Percentiles rank a stretch among this genome's conserved stretches.
phyloP scores from a whole-genome alignment of 495 filamentous ascomycete genomes.

The Podospora pseudoanserina region DNA sequence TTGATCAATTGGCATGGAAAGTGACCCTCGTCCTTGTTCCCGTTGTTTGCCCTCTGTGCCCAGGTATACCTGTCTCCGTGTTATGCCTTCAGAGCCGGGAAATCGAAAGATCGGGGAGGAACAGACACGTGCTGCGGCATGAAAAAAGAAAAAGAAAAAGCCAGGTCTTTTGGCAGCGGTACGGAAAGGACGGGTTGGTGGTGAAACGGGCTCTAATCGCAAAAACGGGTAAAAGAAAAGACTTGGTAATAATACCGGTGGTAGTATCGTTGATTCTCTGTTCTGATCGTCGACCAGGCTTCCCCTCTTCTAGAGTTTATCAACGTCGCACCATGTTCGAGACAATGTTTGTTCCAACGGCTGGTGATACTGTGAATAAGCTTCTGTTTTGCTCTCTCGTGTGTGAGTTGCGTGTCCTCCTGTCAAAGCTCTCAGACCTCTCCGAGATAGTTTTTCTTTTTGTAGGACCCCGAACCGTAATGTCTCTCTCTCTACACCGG shows the following conservation, averaged over 20 bases:
- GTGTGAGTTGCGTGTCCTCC: not conserved
- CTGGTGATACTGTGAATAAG: not conserved
- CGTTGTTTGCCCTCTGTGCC: not conserved
- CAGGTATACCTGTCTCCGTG: not conserved
- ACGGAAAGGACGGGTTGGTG: not conserved
- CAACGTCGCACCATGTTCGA: not conserved
- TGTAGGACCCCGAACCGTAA: not conserved
- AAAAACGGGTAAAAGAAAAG: slow-evolving; percentile 9
- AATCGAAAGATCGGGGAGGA: slow-evolving; percentile 2
- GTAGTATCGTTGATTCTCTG: not conserved
- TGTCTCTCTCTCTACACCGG: not conserved
- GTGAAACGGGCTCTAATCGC: slow-evolving; percentile 1
- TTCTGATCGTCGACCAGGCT: not conserved
- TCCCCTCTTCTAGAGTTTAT: not conserved
- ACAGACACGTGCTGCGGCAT: not conserved
- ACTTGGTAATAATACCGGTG: not conserved
- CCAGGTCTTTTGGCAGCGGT: not conserved
- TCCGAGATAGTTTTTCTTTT: not conserved
- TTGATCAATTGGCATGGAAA: not conserved
- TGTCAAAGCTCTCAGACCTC: not conserved
- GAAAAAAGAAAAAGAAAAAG: not conserved
- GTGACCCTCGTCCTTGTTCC: slow-evolving; percentile 11
- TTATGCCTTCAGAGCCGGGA: slow-evolving; percentile 7
- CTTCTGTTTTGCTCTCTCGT: not conserved
- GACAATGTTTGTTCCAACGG: not conserved